Conservation (phyloP, 2,329 filamentous ascomycete species). For the Sporothrix schenckii region DNA sequence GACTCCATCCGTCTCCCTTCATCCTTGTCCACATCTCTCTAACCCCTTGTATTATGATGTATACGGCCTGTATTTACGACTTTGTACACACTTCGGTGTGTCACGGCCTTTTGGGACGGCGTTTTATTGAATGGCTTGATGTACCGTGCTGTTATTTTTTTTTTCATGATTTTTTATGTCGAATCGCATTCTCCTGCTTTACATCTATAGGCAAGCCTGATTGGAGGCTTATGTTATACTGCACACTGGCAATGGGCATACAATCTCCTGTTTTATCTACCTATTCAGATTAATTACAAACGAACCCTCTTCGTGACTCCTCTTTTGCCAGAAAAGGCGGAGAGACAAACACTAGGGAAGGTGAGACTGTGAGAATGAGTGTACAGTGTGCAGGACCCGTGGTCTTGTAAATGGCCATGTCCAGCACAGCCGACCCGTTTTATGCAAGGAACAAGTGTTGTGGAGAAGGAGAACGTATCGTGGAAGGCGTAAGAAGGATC, state of each 20-base stretch:
- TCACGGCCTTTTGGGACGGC: conserved; percentile 21
- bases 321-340: no score
- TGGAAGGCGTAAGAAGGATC: no score
- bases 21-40: conserved; percentile 39
- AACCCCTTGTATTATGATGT: background rate
- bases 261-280: background rate
- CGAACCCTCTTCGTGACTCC: no score
- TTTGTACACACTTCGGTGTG: background rate
- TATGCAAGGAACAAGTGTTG: conserved; percentile 19
- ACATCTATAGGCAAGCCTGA: conserved; percentile 16
- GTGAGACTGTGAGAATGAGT: no score
- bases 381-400: no score
- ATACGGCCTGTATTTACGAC: conserved; percentile 14
- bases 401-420: background rate
- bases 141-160: background rate
- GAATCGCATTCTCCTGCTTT: background rate
- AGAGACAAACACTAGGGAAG: no score
- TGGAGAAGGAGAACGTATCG: background rate
- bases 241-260: background rate
- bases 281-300: background rate
- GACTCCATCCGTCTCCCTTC: background rate
- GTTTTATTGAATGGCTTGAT: background rate
- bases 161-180: background rate
- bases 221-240: conserved; percentile 3
- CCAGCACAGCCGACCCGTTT: background rate